Percentiles rank a stretch among this genome's conserved stretches.
These are phyloP conservation scores for Choanephora cucurbitarum DNA, from an alignment of 371 early-diverging fungal species.

Conservation along the genomic window DNA sequence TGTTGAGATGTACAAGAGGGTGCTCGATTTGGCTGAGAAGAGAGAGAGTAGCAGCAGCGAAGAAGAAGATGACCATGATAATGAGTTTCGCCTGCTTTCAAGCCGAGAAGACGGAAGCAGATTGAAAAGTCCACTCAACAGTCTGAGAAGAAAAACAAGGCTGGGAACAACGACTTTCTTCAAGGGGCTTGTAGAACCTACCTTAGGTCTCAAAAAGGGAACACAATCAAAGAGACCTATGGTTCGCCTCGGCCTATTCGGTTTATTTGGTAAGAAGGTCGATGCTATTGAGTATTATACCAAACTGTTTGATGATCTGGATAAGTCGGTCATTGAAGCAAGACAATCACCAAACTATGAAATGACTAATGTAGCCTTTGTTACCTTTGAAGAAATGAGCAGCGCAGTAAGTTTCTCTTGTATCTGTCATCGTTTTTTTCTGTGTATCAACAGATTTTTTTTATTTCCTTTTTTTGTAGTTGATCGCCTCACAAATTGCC, in stretches of 20 bases:
- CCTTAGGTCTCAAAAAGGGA: slow-evolving; percentile 2
- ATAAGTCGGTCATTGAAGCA: slow-evolving; percentile 30
- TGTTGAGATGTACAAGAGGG: slow-evolving; percentile 29
- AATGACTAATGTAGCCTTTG: slow-evolving; percentile 47
- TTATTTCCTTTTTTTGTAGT: slow-evolving; percentile 26
- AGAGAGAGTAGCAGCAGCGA: slow-evolving; percentile 8
- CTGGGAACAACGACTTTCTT: slow-evolving; percentile 18
- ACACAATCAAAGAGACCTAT: slow-evolving; percentile 26
- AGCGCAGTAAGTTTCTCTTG: slow-evolving; percentile 36
- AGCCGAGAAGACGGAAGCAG: background rate
- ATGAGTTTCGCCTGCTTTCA: background rate
- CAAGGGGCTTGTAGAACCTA: slow-evolving; percentile 17
- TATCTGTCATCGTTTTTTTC: no score
- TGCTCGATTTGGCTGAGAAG: slow-evolving; percentile 22
- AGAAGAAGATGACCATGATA: slow-evolving; percentile 2
- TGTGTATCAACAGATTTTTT: background rate
- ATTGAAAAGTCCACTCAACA: background rate
- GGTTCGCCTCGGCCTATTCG: slow-evolving; percentile 28
- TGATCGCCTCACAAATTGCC: slow-evolving; percentile 61
- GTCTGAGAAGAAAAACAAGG: slow-evolving; percentile 22
- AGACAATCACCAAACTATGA: slow-evolving; percentile 32
- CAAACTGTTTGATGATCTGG: slow-evolving; percentile 35
- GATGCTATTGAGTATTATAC: slow-evolving; percentile 54
- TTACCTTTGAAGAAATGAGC: slow-evolving; percentile 46
- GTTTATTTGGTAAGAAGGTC: slow-evolving; percentile 39